Conservation (phyloP, 1,284 basidiomycete species). For the Puccinia novopanici region DNA sequence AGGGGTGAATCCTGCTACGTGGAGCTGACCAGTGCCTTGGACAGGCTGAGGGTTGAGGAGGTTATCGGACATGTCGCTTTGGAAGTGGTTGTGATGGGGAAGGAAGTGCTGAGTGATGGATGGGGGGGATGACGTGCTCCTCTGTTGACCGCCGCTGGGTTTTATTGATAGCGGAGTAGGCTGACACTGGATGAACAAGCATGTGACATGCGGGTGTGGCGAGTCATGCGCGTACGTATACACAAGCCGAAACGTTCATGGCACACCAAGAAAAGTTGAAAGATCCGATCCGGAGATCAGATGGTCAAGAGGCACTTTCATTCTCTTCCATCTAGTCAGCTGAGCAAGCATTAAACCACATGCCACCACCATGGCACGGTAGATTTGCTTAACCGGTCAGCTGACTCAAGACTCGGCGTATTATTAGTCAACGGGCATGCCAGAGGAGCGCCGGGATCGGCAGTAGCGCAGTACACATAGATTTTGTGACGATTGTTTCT, state of each 20-base stretch:
- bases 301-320: too few relatives aligned
- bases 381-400: too few relatives aligned
- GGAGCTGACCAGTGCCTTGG: constrained; percentile 35
- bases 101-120: background rate
- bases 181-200: background rate
- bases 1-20: constrained; percentile 50
- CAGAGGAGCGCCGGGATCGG: too few relatives aligned
- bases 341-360: too few relatives aligned
- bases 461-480: too few relatives aligned
- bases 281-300: background rate
- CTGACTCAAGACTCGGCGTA: too few relatives aligned
- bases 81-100: background rate
- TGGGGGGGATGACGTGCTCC: background rate
- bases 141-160: background rate
- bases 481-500: too few relatives aligned
- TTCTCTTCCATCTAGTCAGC: background rate
- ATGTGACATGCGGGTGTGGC: background rate
- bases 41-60: constrained; percentile 27
- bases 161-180: background rate
- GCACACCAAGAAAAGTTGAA: background rate
- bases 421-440: too few relatives aligned
- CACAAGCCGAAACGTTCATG: background rate
- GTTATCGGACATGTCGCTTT: constrained; percentile 32
- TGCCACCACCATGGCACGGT: too few relatives aligned
- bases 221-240: background rate